Conservation (phyloP, 2,329 filamentous ascomycete species). For the Pseudogymnoascus sp. region DNA sequence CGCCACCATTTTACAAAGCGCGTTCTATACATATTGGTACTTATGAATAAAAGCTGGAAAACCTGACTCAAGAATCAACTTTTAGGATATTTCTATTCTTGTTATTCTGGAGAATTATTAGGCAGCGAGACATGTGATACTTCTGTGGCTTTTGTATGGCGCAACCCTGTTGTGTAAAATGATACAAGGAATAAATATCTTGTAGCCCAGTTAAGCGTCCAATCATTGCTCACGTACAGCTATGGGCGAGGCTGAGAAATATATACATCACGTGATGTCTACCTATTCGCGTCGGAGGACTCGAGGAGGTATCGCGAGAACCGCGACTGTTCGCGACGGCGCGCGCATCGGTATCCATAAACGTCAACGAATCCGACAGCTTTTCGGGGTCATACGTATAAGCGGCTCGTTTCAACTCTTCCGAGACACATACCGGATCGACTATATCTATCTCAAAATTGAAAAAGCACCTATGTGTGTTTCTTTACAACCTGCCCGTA, state of each 20-base stretch:
- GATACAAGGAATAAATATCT: neutral
- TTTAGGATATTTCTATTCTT: neutral
- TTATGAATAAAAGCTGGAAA: neutral
- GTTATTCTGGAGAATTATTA: neutral
- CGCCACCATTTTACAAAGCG: neutral
- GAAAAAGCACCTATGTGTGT: neutral
- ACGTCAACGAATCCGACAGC: conserved; percentile 3
- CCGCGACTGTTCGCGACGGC: conserved; percentile 7
- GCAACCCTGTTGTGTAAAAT: neutral
- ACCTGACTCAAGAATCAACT: neutral
- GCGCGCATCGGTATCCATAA: neutral
- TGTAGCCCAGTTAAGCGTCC: neutral
- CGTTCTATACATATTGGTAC: neutral
- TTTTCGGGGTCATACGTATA: neutral
- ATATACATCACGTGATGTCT: neutral
- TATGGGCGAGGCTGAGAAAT: conserved; percentile 2
- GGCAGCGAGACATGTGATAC: neutral
- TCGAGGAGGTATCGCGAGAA: neutral
- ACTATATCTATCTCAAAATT: neutral
- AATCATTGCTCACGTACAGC: conserved; percentile 6
- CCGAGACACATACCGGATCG: neutral
- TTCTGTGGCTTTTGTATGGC: neutral
- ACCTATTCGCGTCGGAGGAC: neutral
- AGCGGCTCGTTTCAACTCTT: neutral
- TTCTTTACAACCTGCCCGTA: neutral